Base-by-base conservation (phyloP, 2,329 filamentous ascomycete species). In the Sporothrix sp. region DNA sequence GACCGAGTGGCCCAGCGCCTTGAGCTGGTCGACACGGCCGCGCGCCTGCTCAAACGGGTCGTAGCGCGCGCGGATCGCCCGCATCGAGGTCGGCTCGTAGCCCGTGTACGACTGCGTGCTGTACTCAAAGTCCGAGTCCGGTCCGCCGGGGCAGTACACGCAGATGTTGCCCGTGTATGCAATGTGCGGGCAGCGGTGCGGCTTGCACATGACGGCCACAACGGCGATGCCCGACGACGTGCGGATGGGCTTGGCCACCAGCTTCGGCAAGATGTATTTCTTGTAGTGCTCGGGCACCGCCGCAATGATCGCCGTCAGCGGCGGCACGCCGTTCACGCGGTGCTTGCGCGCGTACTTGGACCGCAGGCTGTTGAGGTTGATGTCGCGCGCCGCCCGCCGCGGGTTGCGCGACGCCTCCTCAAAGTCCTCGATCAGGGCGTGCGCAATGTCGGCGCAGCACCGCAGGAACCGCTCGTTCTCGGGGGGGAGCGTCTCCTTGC, bases 241-340 rank as follows among this genome's bases (percentile, higher is more conserved):
- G 85, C 87, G 78, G 54, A 98, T 97, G 2, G 93, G 93, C 69
- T 98, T 98, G 23, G 94, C 93, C 60, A 98, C 89, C 56, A 98
- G 74, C 69, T 95, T 95, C 18, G 90, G 93, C 55, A 97, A 70
- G 55, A 98, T 96, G 62, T 97, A 97, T 71, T 97, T 98, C 74
- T 97, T 98, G 72, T 97, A 96, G 66, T 97, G 90, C 65, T 98
- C 93, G n/a, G 94, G 94, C 32, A 98, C 91, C 9, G 93, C 93
- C 50, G 93, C 88, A 63, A 98, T 97, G 63, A 98, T 98, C 54
- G 93, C 91, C 8, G 91, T 97, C 57, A 98, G 72, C 23, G 94
- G 88, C 28, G 93, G 93, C 59, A 95, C 87, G 55, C 81, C 88
- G 66, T 81, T 84, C 54, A 98, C 73, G 65, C 82, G 85, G 71